Base-by-base conservation (phyloP, 345 rosid genomes). In the Brassica cretica region DNA sequence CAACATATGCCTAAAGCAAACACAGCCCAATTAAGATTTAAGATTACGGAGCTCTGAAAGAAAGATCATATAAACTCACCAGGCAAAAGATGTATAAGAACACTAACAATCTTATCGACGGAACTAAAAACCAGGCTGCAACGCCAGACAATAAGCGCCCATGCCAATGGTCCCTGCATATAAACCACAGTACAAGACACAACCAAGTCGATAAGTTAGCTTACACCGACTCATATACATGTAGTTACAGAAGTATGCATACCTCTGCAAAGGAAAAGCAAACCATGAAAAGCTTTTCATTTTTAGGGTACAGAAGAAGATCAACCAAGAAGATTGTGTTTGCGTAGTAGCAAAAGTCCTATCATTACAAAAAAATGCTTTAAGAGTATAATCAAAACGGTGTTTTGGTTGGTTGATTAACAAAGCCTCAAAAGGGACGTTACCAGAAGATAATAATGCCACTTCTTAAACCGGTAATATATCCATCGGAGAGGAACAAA, bases 191-290 rank as follows among this genome's bases (percentile, higher is more conserved):
- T 33, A 73, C 30, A 74, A 64, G 61, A 44, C 64, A 62, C 27
- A 78, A 60, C 61, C 73, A 35, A 56, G 21, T 51, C 0, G 0
- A 60, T 46, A 44, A 72, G 61, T 19, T n/a, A 63, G 15, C 49
- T 6, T 5, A 75, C 19, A 37, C 59, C 59, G 19, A 25, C 9
- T 64, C 27, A 25, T 12, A 30, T 11, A 70, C 44, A 75, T 64
- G 41, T n/a, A 74, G 71, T 35, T 33, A n/a, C 59, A 68, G 25
- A 75, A 67, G 29, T 46, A 30, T 82, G 29, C 53, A 30, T 82
- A 94, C 98, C 90, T 94, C 98, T 0, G 98, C 93, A 86, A 94
- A 94, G 15, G 98, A 89, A 84, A 92, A 92, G 90, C 98, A 94
- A 81, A 92, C 91, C 98, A 94, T 86, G 85, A 92, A 94, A 71